Evolutionary conservation across 2,329 filamentous ascomycete species (phyloP).

Genomic region (Zasmidium angulare): DNA sequence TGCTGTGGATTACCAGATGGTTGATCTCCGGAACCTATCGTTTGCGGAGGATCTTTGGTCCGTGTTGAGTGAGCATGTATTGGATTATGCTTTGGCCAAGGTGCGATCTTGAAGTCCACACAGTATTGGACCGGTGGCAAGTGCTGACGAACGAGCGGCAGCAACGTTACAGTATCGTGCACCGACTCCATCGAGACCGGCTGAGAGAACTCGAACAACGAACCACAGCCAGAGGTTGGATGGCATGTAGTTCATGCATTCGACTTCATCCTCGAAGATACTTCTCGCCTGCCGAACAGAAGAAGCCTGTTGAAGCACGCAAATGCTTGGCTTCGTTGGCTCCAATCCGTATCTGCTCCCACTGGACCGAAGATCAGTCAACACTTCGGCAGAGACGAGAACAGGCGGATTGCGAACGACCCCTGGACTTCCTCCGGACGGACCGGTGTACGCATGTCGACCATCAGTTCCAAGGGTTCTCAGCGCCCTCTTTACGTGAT

Average conservation of each 20-base stretch:
- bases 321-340: conserved; percentile 6
- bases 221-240: not conserved
- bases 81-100: not conserved
- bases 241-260: conserved; percentile 4
- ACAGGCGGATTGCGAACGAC: not conserved
- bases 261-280: not conserved
- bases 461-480: conserved; percentile 1
- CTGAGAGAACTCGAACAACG: not conserved
- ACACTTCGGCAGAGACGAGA: conserved; percentile 1
- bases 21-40: conserved; percentile 3
- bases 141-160: not conserved
- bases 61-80: not conserved
- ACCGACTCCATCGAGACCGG: not conserved
- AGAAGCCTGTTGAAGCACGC: not conserved
- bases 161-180: not conserved
- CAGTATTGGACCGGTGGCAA: not conserved
- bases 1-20: conserved; percentile 5
- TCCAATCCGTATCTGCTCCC: not conserved
- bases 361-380: conserved; percentile 4
- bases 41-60: conserved; percentile 1
- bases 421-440: not conserved
- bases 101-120: not conserved
- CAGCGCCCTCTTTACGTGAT: not conserved
- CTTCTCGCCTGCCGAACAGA: not conserved
- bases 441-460: not conserved